Percentiles rank a stretch among this genome's conserved stretches.
Conservation (phyloP, 345 rosid genomes). For the Salix arbutifolia region DNA sequence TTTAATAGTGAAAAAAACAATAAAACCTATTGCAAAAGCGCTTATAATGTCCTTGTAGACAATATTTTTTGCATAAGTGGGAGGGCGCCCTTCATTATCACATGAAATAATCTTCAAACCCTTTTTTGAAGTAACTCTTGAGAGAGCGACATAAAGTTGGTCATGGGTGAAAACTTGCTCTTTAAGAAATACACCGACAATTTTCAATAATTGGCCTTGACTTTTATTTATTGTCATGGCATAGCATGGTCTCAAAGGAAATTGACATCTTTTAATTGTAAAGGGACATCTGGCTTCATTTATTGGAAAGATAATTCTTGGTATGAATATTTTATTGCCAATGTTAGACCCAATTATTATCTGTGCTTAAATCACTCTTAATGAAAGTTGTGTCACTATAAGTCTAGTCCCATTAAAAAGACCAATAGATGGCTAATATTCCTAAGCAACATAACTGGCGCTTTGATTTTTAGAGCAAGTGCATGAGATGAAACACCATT, state of each 20-base stretch:
- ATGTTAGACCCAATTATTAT: neutral
- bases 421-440: neutral
- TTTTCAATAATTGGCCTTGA: neutral
- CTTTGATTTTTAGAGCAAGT: slow-evolving; percentile 1
- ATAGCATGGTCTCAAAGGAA: neutral
- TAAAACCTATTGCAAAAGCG: too few species aligned
- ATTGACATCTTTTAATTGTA: neutral
- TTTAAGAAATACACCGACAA: neutral
- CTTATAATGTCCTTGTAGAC: neutral
- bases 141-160: neutral
- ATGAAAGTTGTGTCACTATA: neutral
- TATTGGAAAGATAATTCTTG: neutral
- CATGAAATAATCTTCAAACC: neutral
- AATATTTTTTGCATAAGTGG: neutral
- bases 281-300: neutral
- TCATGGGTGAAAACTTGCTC: neutral
- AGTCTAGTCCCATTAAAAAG: slow-evolving; percentile 8
- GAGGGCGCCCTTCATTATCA: neutral
- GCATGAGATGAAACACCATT: neutral
- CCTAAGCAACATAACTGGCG: slow-evolving; percentile 1
- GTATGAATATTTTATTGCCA: neutral
- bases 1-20: too few species aligned
- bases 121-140: neutral
- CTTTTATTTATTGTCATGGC: neutral
- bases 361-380: neutral